phyloP scores from a whole-genome alignment of 1,284 basidiomycete species.

The Cryptococcus sp. region DNA sequence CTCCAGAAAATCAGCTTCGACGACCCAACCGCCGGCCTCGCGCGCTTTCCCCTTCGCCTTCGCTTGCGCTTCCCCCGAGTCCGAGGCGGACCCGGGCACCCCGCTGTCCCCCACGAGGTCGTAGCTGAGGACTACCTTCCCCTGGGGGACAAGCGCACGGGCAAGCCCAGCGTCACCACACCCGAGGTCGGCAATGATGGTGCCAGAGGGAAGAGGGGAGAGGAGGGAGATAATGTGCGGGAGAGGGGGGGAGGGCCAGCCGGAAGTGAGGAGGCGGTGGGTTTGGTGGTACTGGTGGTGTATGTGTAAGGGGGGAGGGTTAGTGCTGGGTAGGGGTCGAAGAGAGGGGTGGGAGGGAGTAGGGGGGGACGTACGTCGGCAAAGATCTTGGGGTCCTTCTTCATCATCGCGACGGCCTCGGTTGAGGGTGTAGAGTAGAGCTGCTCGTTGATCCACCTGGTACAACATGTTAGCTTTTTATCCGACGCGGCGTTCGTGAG shows the following conservation, averaged over 20 bases:
- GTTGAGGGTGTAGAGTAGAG: slow-evolving; percentile 77
- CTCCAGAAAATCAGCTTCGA: slow-evolving; percentile 73
- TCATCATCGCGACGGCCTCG: slow-evolving; percentile 74
- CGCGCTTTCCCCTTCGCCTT: slow-evolving; percentile 33
- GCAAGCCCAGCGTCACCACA: slow-evolving; percentile 93
- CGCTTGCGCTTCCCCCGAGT: too few species aligned
- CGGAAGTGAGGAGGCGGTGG: slow-evolving; percentile 80
- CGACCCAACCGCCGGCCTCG: slow-evolving; percentile 67
- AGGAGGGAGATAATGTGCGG: slow-evolving; percentile 65
- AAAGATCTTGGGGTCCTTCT: slow-evolving; percentile 68
- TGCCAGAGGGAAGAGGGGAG: slow-evolving; percentile 59
- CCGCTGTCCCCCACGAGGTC: slow-evolving; percentile 68
- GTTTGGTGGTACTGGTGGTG: slow-evolving; percentile 88
- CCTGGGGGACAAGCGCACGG: slow-evolving; percentile 64
- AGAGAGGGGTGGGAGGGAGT: neutral
- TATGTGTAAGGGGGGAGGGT: slow-evolving; percentile 12
- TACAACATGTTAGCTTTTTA: neutral
- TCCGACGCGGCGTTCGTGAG: slow-evolving; percentile 1
- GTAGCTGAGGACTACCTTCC: slow-evolving; percentile 69
- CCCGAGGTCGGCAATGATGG: slow-evolving; percentile 86
- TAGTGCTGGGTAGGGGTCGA: slow-evolving; percentile 6
- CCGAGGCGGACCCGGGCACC: slow-evolving; percentile 12
- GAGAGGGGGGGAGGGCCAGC: slow-evolving; percentile 88
- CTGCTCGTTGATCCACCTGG: slow-evolving; percentile 78
- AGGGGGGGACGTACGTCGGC: slow-evolving; percentile 59